phyloP scores from a whole-genome alignment of 106 monocot species.

The Platanthera guangdongensis region DNA sequence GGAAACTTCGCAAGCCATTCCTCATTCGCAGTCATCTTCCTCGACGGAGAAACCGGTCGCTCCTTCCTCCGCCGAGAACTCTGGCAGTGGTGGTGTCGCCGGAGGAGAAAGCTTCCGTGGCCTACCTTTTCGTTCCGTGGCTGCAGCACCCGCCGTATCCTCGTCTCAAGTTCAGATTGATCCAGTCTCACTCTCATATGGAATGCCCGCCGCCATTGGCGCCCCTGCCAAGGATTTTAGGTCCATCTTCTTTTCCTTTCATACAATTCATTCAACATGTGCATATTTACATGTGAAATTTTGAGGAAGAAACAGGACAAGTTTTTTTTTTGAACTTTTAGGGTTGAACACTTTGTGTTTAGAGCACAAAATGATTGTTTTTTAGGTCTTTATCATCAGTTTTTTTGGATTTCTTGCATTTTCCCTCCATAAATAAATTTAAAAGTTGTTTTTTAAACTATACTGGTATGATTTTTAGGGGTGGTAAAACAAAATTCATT shows the following conservation, averaged over 20 bases:
- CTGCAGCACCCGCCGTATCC: background rate
- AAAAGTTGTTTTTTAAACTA: too few species aligned
- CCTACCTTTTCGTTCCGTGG: background rate
- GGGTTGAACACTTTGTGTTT: too few species aligned
- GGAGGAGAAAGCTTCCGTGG: slow-evolving; percentile 11
- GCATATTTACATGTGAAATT: background rate
- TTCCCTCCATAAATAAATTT: too few species aligned
- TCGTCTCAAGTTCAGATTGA: slow-evolving; percentile 1
- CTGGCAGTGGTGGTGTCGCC: background rate
- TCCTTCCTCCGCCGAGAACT: slow-evolving; percentile 3
- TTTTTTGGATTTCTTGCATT: too few species aligned
- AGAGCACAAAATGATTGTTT: too few species aligned
- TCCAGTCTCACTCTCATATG: too few species aligned
- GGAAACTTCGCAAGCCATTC: slow-evolving; percentile 26
- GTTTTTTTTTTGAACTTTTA: too few species aligned
- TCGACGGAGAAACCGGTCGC: slow-evolving; percentile 14
- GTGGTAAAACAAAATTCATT: too few species aligned
- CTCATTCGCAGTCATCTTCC: slow-evolving; percentile 16
- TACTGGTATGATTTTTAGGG: too few species aligned
- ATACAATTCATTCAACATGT: background rate
- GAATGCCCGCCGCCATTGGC: too few species aligned
- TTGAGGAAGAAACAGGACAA: too few species aligned
- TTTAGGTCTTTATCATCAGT: too few species aligned
- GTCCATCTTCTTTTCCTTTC: background rate
- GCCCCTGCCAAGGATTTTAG: background rate